Evolutionary conservation across 1,139 yeast genomes (phyloP), one percentile per base, ranked within the genome.

Genomic region (Yueomyces sp.): DNA sequence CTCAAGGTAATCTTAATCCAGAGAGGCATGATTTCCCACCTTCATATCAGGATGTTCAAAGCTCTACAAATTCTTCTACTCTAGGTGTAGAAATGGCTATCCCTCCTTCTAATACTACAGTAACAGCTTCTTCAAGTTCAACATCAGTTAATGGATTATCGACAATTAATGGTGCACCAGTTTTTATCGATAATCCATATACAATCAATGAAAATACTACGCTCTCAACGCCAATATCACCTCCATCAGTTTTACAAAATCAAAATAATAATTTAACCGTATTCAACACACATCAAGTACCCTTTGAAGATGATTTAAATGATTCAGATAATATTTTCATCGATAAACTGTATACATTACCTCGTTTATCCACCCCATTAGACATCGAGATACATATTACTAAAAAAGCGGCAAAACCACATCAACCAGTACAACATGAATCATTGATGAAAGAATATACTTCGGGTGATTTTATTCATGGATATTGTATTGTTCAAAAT

Each of bases 401-500:
- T 0, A 66, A 64, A 43, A 47, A 54, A 19, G 59, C 60, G 1
- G 66, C 70, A 2, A 52, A 47, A 37, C 55, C 61, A 2, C 59
- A 60, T 26, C 48, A 53, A 6, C 40, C 45, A 3, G 46, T 54
- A 3, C 59, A 61, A 35, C 54, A 56, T 35, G 73, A 69, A 47
- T 57, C 65, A 1, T 49, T 62, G 44, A 49, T 70, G 27, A 65
- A 66, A 44, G 78, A 73, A 50, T 76, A 68, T 49, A 70, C 70
- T 9, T 73, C 76, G 7, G 79, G 80, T 26, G 81, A 76, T 51
- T 56, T 65, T 9, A 63, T 78, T n/a, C 66, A 70, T 48, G 85
- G 85, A 0, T 72, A 68, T 51, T 65, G 75, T 31, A 59, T 67
- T 2, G 60, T 77, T 11, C 60, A 65, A 36, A 78, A 77, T 54